Evolutionary conservation across 352 stramenopile species (phyloP).

Genomic region (Sclerospora graminicola): DNA sequence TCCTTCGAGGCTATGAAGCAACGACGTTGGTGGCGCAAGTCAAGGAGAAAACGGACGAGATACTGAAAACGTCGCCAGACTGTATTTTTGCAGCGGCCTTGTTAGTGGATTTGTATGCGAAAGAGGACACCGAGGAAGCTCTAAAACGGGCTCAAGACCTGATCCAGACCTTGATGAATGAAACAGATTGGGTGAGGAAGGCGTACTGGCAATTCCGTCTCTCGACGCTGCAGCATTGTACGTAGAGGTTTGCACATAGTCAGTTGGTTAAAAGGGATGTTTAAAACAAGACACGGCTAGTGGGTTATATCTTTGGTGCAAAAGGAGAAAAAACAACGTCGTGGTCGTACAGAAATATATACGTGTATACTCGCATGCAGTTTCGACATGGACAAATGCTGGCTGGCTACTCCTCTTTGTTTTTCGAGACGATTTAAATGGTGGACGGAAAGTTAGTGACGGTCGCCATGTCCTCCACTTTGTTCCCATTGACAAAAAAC

Average conservation of each 20-base stretch:
- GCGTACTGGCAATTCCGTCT: conserved; percentile 71
- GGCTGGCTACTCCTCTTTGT: too few relatives aligned
- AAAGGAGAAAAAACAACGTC: too few relatives aligned
- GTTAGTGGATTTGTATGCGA: conserved; percentile 61
- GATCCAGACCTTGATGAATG: conserved; percentile 53
- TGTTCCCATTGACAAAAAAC: conserved; percentile 75
- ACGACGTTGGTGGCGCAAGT: conserved; percentile 28
- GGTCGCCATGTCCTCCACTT: conserved; percentile 78
- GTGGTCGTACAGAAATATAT: too few relatives aligned
- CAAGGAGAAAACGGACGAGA: conserved; percentile 26
- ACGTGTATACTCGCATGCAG: too few relatives aligned
- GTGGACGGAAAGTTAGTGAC: conserved; percentile 66
- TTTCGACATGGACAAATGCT: too few relatives aligned
- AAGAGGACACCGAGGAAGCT: conserved; percentile 32
- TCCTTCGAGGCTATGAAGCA: conserved; percentile 43
- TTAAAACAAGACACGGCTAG: too few relatives aligned
- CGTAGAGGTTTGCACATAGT: conserved; percentile 8
- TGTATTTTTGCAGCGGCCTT: conserved; percentile 65
- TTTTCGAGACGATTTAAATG: conserved; percentile 34
- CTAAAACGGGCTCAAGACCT: conserved; percentile 39
- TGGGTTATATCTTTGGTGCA: too few relatives aligned
- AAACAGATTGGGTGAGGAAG: conserved; percentile 60
- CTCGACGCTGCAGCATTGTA: conserved; percentile 25
- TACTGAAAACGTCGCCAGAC: conserved; percentile 33
- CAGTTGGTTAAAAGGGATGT: too few relatives aligned